Evolutionary conservation across 257 asterid genomes (phyloP).

Genomic region (Solanum pimpinellifolium): DNA sequence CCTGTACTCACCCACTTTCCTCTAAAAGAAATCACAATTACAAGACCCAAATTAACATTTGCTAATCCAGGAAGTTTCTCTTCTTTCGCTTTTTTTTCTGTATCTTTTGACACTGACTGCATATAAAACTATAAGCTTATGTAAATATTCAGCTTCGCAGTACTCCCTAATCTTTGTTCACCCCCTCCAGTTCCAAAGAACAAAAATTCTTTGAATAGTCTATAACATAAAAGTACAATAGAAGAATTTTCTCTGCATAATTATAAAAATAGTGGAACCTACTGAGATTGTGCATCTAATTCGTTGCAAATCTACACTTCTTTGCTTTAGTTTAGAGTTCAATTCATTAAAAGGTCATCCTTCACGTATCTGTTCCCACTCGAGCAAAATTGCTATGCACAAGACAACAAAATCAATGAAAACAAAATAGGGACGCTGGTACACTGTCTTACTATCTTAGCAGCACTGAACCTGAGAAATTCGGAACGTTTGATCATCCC

Average conservation of each 20-base stretch:
- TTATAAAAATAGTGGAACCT: not conserved
- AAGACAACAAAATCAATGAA: not conserved
- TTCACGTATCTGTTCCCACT: not conserved
- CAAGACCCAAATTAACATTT: too few species aligned
- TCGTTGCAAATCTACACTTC: not conserved
- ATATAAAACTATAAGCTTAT: not conserved
- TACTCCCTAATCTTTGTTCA: not conserved
- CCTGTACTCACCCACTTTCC: too few species aligned
- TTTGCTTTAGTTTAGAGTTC: not conserved
- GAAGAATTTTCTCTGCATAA: not conserved
- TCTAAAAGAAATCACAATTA: too few species aligned
- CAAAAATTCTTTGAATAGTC: not conserved
- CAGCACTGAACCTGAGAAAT: constrained; percentile 20
- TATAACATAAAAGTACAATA: not conserved
- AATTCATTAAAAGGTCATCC: not conserved
- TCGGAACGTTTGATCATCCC: constrained; percentile 5
- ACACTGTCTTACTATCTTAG: not conserved
- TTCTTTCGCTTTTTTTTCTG: not conserved
- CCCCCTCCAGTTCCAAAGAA: not conserved
- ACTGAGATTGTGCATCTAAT: not conserved
- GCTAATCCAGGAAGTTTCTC: not conserved
- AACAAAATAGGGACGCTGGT: not conserved
- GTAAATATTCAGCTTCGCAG: not conserved
- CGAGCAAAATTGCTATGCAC: not conserved
- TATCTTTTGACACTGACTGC: not conserved